Percentiles rank a stretch among this genome's conserved stretches.
Conservation (phyloP, 139 green algal species). For the Pycnococcus provasolii region DNA sequence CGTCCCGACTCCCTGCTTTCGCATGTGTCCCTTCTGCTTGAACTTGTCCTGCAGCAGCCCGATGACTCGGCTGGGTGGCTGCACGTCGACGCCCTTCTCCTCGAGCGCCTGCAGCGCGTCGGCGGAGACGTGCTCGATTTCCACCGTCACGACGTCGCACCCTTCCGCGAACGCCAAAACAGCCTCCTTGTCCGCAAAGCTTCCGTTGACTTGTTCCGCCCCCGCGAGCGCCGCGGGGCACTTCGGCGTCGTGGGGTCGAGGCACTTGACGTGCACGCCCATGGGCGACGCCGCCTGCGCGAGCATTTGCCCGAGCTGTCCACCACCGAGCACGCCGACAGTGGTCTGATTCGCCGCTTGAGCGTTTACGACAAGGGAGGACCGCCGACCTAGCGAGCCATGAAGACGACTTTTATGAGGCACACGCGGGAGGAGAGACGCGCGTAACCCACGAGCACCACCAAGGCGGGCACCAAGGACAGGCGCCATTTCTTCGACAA, state of each 20-base stretch:
- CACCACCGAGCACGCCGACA: constrained; percentile 87
- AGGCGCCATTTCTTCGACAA: too few relatives aligned
- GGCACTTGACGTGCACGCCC: constrained; percentile 68
- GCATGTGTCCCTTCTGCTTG: constrained; percentile 86
- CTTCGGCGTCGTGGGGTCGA: constrained; percentile 65
- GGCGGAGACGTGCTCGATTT: constrained; percentile 95
- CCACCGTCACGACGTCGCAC: constrained; percentile 85
- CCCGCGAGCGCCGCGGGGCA: constrained; percentile 52
- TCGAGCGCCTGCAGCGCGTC: constrained; percentile 60
- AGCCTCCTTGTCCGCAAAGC: constrained; percentile 46
- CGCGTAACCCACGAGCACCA: too few relatives aligned
- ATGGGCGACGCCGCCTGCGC: constrained; percentile 69
- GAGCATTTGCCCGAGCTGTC: constrained; percentile 95
- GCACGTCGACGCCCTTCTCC: constrained; percentile 56
- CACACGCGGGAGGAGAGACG: too few relatives aligned
- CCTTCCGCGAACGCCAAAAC: constrained; percentile 60
- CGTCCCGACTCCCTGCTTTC: constrained; percentile 54
- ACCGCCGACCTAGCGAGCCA: too few relatives aligned
- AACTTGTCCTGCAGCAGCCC: constrained; percentile 81
- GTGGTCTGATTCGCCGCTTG: too few relatives aligned
- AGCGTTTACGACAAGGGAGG: too few relatives aligned
- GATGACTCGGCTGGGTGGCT: constrained; percentile 47
- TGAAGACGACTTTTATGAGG: too few relatives aligned
- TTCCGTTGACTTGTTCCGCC: constrained; percentile 13
- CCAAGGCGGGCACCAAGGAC: too few relatives aligned